Percentiles rank a stretch among this genome's conserved stretches.
Evolutionary conservation across 805 yeast species (phyloP).

Genomic region (Deakozyma indianensis): DNA sequence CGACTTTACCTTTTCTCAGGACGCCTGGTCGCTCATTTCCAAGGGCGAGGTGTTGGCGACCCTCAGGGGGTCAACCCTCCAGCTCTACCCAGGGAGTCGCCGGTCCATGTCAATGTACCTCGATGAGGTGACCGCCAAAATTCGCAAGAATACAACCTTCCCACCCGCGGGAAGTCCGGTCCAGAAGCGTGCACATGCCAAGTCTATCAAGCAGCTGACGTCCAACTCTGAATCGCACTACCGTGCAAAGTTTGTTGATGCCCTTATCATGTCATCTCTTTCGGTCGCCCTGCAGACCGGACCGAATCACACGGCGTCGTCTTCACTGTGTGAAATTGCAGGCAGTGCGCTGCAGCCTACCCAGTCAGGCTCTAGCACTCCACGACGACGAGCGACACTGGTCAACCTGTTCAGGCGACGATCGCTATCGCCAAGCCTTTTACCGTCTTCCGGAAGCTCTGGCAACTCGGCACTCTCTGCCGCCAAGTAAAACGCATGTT

Average conservation of each 20-base stretch:
- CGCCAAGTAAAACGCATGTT: too few relatives aligned
- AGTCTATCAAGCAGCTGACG: neutral
- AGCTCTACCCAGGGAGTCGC: neutral
- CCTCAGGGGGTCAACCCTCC: neutral
- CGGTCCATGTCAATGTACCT: neutral
- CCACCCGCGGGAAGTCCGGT: neutral
- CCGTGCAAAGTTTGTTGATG: neutral
- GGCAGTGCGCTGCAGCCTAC: neutral
- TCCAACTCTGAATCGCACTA: neutral
- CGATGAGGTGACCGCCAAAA: neutral
- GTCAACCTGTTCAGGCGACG: neutral
- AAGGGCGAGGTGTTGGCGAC: slow-evolving; percentile 1
- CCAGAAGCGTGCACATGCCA: neutral
- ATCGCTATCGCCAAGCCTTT: neutral
- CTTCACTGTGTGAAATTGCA: neutral
- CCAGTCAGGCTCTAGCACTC: neutral
- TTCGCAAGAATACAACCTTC: neutral
- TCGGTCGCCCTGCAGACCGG: neutral
- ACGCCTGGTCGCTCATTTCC: neutral
- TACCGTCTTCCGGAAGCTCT: neutral
- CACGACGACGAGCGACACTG: neutral
- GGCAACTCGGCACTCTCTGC: too few relatives aligned
- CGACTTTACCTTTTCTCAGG: neutral
- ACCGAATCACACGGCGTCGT: neutral
- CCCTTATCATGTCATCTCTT: neutral